Conservation (phyloP, 495 filamentous ascomycete genomes). For the Aspergillus homomorphus region DNA sequence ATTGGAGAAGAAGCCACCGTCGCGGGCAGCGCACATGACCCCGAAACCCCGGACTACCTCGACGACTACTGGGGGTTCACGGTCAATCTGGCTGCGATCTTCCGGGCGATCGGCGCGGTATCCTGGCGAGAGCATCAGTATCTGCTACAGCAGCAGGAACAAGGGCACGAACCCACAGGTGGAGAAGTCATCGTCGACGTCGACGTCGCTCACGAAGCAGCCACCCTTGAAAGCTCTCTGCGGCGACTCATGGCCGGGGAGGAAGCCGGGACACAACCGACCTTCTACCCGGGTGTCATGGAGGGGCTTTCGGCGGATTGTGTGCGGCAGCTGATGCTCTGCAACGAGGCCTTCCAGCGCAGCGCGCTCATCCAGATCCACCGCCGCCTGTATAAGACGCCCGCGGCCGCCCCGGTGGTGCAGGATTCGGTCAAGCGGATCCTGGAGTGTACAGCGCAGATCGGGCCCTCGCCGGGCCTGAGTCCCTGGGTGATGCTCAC, state of each 20-base stretch:
- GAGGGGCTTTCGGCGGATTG: slow-evolving; percentile 34
- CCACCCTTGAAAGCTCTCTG: slow-evolving; percentile 34
- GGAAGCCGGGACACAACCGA: slow-evolving; percentile 28
- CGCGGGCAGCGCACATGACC: slow-evolving; percentile 18
- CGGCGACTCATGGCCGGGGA: slow-evolving; percentile 34
- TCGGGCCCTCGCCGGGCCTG: slow-evolving; percentile 40
- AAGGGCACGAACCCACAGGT: slow-evolving; percentile 15
- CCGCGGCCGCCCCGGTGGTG: slow-evolving; percentile 33
- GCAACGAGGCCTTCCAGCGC: slow-evolving; percentile 48
- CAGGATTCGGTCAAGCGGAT: slow-evolving; percentile 43
- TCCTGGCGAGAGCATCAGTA: slow-evolving; percentile 37
- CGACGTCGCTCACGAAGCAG: slow-evolving; percentile 30
- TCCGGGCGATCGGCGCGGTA: slow-evolving; percentile 41
- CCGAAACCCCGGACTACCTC: slow-evolving; percentile 37
- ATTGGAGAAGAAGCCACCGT: slow-evolving; percentile 28
- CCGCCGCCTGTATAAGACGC: slow-evolving; percentile 36
- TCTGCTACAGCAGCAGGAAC: slow-evolving; percentile 1
- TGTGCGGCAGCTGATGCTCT: slow-evolving; percentile 39
- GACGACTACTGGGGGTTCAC: slow-evolving; percentile 51
- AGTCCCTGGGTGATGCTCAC: slow-evolving; percentile 49
- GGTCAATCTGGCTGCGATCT: slow-evolving; percentile 39
- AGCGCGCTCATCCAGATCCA: slow-evolving; percentile 47
- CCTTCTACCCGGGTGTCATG: slow-evolving; percentile 41
- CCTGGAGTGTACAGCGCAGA: slow-evolving; percentile 41
- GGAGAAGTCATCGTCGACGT: slow-evolving; percentile 24